Conservation (phyloP, 306 rosid genomes). For the Arachis hypogaea region DNA sequence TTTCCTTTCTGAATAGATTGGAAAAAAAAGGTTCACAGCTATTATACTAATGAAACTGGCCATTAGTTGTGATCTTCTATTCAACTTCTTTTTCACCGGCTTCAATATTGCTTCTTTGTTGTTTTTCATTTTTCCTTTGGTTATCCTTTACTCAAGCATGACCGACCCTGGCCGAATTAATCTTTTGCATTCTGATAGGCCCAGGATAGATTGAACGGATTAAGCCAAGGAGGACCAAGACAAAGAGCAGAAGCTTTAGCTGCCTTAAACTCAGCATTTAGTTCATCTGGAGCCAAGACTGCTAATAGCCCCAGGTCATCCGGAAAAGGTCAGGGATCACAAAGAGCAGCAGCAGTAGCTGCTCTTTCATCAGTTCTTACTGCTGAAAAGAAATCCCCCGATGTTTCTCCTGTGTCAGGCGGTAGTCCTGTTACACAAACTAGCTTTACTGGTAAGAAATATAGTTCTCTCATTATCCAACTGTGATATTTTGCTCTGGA, state of each 20-base stretch:
- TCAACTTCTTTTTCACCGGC: background rate
- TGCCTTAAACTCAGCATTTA: constrained; percentile 82
- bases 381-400: constrained; percentile 81
- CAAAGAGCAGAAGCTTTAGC: constrained; percentile 97
- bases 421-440: constrained; percentile 57
- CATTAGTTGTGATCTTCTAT: background rate
- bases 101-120: background rate
- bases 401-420: constrained; percentile 58
- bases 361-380: constrained; percentile 90
- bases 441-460: constrained; percentile 54
- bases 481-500: constrained; percentile 1
- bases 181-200: constrained; percentile 37
- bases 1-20: constrained; percentile 9
- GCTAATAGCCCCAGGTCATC: constrained; percentile 51
- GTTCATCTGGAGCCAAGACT: constrained; percentile 52
- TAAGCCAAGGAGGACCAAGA: constrained; percentile 74
- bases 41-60: background rate
- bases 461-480: constrained; percentile 12
- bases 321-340: constrained; percentile 73
- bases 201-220: constrained; percentile 75
- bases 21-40: background rate
- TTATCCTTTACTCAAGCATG: constrained; percentile 7
- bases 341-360: constrained; percentile 95
- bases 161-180: constrained; percentile 5
- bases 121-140: background rate